Base-by-base conservation (phyloP, 495 filamentous ascomycete genomes). In the Penicillium alfredii region DNA sequence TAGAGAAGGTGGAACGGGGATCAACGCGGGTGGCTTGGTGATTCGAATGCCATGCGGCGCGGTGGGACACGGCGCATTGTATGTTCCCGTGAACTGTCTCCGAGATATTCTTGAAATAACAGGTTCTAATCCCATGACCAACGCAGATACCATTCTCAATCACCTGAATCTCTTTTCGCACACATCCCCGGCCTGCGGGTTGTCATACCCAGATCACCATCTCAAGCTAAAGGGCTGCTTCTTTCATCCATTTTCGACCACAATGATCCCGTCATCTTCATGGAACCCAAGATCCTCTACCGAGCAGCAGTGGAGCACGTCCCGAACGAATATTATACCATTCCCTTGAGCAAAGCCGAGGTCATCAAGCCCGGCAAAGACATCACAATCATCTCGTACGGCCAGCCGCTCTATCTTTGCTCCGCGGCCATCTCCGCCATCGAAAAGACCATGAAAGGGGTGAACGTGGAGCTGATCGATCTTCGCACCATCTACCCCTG, bases 281-380 rank as follows among this genome's bases (percentile, higher is more conserved):
- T 98, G 84, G 92, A 98, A 60, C 93, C 92, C 0, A 98, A 98
- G 67, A 80, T 89, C 6, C 66, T 98, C 10, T 98, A 98, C 52
- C 81, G 92, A 14, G 93, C 93, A 1, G 88, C 92, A 0, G 87
- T 94, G 17, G 92, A 98, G 57, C 86, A 97, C 58, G 92, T 98
- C 2, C 93, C 92, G 10, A 78, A 78, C 4, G 81, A 72, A 23
- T 69, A 82, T 11, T 98, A 96, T 53, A 80, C 77, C 1, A 72
- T 98, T 15, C 88, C 90, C 1, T 72, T 98, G 3, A 87, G 80
- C 30, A 88, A 87, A 55, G 92, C 92, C 0, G 90, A 98, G 57
- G 63, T 95, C 3, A 53, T 98, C 7, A 92, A 90, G 55, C 71
- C 80, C 34, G 92, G 92, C 20, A 79, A 74, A 24, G 81, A 97